phyloP scores from a whole-genome alignment of 148 eudicot genomes.

The Camellia japonica region DNA sequence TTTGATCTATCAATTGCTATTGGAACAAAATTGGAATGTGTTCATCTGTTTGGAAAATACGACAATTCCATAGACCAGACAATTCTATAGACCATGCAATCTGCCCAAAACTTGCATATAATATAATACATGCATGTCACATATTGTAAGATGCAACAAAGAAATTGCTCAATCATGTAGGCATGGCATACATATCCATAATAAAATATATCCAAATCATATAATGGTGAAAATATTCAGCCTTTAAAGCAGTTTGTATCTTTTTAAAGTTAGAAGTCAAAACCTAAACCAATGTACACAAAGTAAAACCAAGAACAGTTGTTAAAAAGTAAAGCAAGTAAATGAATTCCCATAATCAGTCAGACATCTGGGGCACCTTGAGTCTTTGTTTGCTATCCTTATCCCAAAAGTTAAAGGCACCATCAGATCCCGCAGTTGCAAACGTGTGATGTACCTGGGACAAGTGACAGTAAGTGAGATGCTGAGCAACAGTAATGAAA shows the following conservation, averaged over 20 bases:
- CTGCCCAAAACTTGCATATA: too few relatives aligned
- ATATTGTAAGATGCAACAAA: background rate
- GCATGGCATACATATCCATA: background rate
- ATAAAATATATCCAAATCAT: background rate
- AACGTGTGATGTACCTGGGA: constrained; percentile 83
- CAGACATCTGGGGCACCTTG: constrained; percentile 48
- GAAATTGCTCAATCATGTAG: background rate
- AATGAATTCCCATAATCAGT: background rate
- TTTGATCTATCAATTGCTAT: background rate
- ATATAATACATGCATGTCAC: too few relatives aligned
- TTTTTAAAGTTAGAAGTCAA: background rate
- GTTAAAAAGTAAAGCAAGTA: background rate
- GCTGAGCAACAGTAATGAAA: background rate
- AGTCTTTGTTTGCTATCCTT: constrained; percentile 97
- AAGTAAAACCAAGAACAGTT: background rate
- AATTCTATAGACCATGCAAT: too few relatives aligned
- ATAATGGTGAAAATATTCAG: background rate
- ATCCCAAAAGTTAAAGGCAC: constrained; percentile 94
- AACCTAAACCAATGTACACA: background rate
- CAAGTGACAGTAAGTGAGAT: background rate
- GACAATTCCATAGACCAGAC: too few relatives aligned
- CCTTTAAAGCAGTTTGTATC: constrained; percentile 4
- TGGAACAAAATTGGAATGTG: background rate
- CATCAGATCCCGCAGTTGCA: constrained; percentile 98
- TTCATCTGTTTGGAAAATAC: background rate